Percentiles rank a stretch among this genome's conserved stretches.
These are phyloP conservation scores for Candida piceae DNA, from an alignment of 805 yeast species.

Conservation along the genomic window DNA sequence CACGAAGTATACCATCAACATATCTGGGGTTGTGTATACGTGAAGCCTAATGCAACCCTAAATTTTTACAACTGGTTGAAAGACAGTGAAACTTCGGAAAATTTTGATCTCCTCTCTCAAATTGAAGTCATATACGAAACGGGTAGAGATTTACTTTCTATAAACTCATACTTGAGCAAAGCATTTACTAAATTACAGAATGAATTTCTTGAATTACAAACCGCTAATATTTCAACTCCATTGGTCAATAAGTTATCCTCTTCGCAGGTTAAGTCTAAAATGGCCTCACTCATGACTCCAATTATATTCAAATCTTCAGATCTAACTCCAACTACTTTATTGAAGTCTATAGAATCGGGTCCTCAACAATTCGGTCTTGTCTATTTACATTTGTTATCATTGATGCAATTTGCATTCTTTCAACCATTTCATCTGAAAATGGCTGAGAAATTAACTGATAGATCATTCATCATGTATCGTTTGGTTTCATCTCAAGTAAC, in stretches of 20 bases:
- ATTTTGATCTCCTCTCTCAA: slow-evolving; percentile 20
- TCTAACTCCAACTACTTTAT: slow-evolving; percentile 36
- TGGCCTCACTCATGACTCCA: slow-evolving; percentile 9
- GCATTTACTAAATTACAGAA: slow-evolving; percentile 32
- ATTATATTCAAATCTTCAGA: slow-evolving; percentile 37
- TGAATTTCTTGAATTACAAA: slow-evolving; percentile 16
- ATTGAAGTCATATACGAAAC: slow-evolving; percentile 49
- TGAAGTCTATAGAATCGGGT: slow-evolving; percentile 46
- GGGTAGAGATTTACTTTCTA: slow-evolving; percentile 51
- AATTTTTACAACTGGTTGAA: slow-evolving; percentile 33
- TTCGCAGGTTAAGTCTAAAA: slow-evolving; percentile 1
- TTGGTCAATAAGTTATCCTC: slow-evolving; percentile 3
- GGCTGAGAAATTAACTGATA: slow-evolving; percentile 39
- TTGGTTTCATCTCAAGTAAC: slow-evolving; percentile 44
- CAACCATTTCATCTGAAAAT: slow-evolving; percentile 46
- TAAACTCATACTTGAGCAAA: slow-evolving; percentile 39
- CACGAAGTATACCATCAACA: slow-evolving; percentile 47
- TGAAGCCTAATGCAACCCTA: slow-evolving; percentile 46
- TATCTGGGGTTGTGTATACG: slow-evolving; percentile 56
- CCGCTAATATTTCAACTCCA: slow-evolving; percentile 8
- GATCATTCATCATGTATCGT: slow-evolving; percentile 48
- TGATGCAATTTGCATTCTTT: slow-evolving; percentile 61
- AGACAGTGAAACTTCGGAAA: slow-evolving; percentile 21
- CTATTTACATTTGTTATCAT: slow-evolving; percentile 59
- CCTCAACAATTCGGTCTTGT: slow-evolving; percentile 70